Evolutionary conservation across 768 basidiomycete species (phyloP).

Genomic region (Termitomyces sp.): DNA sequence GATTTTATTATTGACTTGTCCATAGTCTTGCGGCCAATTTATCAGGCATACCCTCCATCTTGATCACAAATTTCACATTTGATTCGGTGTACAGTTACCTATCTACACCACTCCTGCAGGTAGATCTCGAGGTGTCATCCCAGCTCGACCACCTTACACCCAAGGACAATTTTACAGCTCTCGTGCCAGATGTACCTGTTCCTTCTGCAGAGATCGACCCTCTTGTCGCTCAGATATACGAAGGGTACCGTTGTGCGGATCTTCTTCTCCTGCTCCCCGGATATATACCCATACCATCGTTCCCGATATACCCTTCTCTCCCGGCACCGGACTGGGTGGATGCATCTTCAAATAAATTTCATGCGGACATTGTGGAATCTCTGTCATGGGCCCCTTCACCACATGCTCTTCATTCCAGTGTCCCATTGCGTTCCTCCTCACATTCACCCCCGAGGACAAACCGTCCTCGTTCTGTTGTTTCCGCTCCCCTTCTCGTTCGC

Average conservation of each 20-base stretch:
- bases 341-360: slow-evolving; percentile 36
- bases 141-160: slow-evolving; percentile 9
- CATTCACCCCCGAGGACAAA: slow-evolving; percentile 13
- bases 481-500: slow-evolving; percentile 69
- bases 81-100: slow-evolving; percentile 81
- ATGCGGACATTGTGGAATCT: slow-evolving; percentile 34
- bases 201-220: slow-evolving; percentile 42
- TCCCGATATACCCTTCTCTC: slow-evolving; percentile 42
- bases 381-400: slow-evolving; percentile 27
- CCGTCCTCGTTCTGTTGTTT: slow-evolving; percentile 31
- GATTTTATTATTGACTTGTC: neutral
- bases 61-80: slow-evolving; percentile 82
- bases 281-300: slow-evolving; percentile 72
- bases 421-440: slow-evolving; percentile 28
- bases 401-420: slow-evolving; percentile 32
- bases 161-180: slow-evolving; percentile 17
- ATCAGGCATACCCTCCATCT: slow-evolving; percentile 59
- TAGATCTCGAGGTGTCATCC: slow-evolving; percentile 15
- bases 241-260: slow-evolving; percentile 68
- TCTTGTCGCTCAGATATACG: slow-evolving; percentile 56
- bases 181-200: slow-evolving; percentile 51
- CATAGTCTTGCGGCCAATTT: slow-evolving; percentile 61
- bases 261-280: slow-evolving; percentile 68
- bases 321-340: slow-evolving; percentile 66
- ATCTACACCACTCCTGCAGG: slow-evolving; percentile 48